Conservation (phyloP, 805 yeast genomes). For the Yamadazyma scolyti region DNA sequence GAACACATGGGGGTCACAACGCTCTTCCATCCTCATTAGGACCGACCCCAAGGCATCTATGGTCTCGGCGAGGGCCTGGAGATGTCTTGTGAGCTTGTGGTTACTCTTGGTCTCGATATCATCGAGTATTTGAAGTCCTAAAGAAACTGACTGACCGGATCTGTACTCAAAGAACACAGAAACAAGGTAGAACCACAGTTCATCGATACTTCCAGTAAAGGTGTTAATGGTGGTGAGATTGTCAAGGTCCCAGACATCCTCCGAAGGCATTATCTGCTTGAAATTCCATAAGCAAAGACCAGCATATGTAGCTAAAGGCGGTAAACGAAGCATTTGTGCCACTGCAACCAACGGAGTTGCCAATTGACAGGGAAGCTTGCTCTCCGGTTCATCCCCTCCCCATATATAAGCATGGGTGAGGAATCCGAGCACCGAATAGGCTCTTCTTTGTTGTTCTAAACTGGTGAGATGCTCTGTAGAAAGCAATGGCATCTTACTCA, state of each 20-base stretch:
- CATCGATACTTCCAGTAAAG: constrained; percentile 87
- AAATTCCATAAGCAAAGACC: constrained; percentile 88
- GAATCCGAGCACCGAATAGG: constrained; percentile 75
- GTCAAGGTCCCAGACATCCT: constrained; percentile 50
- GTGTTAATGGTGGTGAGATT: constrained; percentile 77
- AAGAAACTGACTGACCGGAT: constrained; percentile 68
- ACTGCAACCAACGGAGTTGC: constrained; percentile 68
- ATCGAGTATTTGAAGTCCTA: constrained; percentile 65
- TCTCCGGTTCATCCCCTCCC: constrained; percentile 64
- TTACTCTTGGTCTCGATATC: constrained; percentile 48
- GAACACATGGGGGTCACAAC: constrained; percentile 92
- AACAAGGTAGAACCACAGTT: constrained; percentile 89
- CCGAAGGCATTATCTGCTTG: constrained; percentile 52
- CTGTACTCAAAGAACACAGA: constrained; percentile 81
- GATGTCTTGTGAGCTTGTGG: constrained; percentile 34
- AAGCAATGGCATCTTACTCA: constrained; percentile 64
- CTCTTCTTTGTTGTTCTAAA: constrained; percentile 65
- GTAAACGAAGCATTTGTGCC: constrained; percentile 61
- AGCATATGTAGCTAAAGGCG: constrained; percentile 87
- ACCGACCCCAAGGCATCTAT: constrained; percentile 73
- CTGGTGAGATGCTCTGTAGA: constrained; percentile 41
- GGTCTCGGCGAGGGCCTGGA: constrained; percentile 68
- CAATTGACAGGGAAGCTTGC: constrained; percentile 61
- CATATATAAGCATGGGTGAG: constrained; percentile 87
- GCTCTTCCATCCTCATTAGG: constrained; percentile 80